Percentiles rank a stretch among this genome's conserved stretches.
These are phyloP conservation scores for Tephrocybe rancida DNA, from an alignment of 768 basidiomycete genomes.

Conservation along the genomic window DNA sequence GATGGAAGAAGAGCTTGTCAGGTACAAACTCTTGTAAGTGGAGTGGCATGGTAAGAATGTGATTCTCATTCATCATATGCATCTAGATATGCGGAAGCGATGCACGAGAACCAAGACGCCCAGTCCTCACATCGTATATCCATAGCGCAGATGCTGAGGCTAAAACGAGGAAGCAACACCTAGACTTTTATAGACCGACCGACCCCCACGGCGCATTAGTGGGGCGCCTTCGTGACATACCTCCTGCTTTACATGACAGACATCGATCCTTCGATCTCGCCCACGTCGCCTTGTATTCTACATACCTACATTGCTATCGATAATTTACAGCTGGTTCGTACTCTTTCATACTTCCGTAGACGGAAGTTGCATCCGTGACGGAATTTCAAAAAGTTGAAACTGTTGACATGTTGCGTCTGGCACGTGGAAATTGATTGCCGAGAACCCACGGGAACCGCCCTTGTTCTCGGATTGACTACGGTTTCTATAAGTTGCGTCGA, in stretches of 20 bases:
- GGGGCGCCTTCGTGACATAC: too few species aligned
- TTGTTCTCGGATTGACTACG: slow-evolving; percentile 22
- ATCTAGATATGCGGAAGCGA: slow-evolving; percentile 66
- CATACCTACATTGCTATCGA: too few species aligned
- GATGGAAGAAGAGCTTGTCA: slow-evolving; percentile 90
- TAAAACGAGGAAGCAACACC: slow-evolving; percentile 40
- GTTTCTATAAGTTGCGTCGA: slow-evolving; percentile 14
- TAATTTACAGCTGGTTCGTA: too few species aligned
- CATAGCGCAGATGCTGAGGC: slow-evolving; percentile 43
- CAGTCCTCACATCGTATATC: slow-evolving; percentile 68
- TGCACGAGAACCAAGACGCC: slow-evolving; percentile 76
- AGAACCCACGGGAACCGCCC: slow-evolving; percentile 16
- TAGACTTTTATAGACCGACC: slow-evolving; percentile 7
- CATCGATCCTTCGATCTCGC: background rate
- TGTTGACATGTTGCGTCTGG: slow-evolving; percentile 21
- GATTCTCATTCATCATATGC: background rate
- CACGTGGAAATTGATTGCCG: slow-evolving; percentile 27
- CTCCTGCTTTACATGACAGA: slow-evolving; percentile 7
- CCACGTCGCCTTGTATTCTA: slow-evolving; percentile 4
- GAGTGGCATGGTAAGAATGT: slow-evolving; percentile 6
- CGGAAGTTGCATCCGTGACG: background rate
- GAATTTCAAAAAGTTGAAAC: background rate
- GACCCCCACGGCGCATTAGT: too few species aligned
- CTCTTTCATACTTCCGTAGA: background rate
- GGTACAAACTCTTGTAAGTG: slow-evolving; percentile 88